phyloP scores from a whole-genome alignment of 176 grass and related monocot species.

The Urochloa ruziziensis region DNA sequence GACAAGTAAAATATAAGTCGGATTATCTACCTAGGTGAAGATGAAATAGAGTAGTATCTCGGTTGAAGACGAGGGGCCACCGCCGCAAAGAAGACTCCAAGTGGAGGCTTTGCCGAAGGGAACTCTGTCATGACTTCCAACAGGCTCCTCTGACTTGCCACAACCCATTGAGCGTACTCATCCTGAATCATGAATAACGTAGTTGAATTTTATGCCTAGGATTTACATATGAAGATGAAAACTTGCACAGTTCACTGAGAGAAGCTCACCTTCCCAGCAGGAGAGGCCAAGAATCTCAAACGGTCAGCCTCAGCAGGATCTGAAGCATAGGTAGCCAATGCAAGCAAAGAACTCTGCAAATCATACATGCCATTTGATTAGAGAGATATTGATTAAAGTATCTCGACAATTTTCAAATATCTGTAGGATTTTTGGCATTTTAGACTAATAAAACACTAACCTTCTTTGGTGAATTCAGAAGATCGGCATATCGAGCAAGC shows the following conservation, averaged over 20 bases:
- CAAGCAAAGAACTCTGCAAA: constrained; percentile 71
- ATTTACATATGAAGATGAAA: constrained; percentile 23
- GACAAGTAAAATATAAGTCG: neutral
- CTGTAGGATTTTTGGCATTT: neutral
- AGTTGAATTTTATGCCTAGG: neutral
- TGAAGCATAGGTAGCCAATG: constrained; percentile 74
- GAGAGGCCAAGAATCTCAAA: constrained; percentile 75
- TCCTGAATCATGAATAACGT: constrained; percentile 54
- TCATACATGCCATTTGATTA: constrained; percentile 3
- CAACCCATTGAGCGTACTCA: constrained; percentile 92
- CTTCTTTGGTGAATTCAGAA: constrained; percentile 97
- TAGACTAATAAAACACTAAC: constrained; percentile 37
- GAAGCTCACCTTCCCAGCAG: constrained; percentile 79
- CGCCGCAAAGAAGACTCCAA: constrained; percentile 90
- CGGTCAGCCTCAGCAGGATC: constrained; percentile 68
- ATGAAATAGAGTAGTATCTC: constrained; percentile 95
- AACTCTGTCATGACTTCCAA: constrained; percentile 91
- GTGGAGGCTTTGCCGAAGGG: constrained; percentile 80
- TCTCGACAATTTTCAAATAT: neutral
- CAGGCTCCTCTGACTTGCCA: constrained; percentile 81
- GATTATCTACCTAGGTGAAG: constrained; percentile 70
- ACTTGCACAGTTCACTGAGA: neutral
- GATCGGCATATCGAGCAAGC: constrained; percentile 85
- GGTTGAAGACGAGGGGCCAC: constrained; percentile 81
- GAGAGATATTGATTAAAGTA: neutral